phyloP scores from a whole-genome alignment of 2,329 filamentous ascomycete genomes.

The Septoria linicola region DNA sequence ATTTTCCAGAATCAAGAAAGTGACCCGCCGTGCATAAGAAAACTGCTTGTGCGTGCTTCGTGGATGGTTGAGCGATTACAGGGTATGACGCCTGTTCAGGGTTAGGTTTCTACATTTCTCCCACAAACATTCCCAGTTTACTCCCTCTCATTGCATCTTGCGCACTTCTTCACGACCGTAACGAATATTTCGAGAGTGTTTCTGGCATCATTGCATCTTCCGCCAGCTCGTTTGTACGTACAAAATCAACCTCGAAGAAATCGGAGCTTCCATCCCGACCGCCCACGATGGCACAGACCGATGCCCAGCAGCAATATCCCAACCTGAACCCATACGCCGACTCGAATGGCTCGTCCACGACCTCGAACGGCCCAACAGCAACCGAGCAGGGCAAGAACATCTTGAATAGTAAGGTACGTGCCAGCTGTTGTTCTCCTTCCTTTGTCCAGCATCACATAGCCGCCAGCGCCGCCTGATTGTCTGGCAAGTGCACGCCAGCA shows the following conservation, averaged over 20 bases:
- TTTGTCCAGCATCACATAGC: not conserved
- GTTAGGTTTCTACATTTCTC: too few relatives aligned
- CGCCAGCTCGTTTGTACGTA: not conserved
- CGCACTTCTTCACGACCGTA: too few relatives aligned
- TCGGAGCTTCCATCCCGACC: constrained; percentile 6
- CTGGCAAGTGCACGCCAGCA: constrained; percentile 1
- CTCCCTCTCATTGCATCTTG: too few relatives aligned
- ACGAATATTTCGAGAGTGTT: too few relatives aligned
- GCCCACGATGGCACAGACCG: constrained; percentile 26
- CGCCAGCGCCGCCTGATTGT: not conserved
- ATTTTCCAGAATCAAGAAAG: not conserved
- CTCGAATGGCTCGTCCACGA: constrained; percentile 16
- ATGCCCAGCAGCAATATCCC: constrained; percentile 35
- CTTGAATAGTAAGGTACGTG: constrained; percentile 45
- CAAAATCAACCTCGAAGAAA: not conserved
- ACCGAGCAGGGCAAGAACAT: constrained; percentile 40
- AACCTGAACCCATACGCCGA: constrained; percentile 35
- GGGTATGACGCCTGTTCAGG: too few relatives aligned
- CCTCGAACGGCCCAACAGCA: constrained; percentile 8
- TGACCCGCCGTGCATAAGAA: too few relatives aligned
- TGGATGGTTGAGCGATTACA: too few relatives aligned
- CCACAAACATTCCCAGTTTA: too few relatives aligned
- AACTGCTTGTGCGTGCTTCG: too few relatives aligned
- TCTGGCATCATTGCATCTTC: not conserved
- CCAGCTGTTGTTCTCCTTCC: not conserved